These are phyloP conservation scores for Ophiostoma angusticollis DNA, from an alignment of 2,329 filamentous ascomycete species.

Conservation along the genomic window DNA sequence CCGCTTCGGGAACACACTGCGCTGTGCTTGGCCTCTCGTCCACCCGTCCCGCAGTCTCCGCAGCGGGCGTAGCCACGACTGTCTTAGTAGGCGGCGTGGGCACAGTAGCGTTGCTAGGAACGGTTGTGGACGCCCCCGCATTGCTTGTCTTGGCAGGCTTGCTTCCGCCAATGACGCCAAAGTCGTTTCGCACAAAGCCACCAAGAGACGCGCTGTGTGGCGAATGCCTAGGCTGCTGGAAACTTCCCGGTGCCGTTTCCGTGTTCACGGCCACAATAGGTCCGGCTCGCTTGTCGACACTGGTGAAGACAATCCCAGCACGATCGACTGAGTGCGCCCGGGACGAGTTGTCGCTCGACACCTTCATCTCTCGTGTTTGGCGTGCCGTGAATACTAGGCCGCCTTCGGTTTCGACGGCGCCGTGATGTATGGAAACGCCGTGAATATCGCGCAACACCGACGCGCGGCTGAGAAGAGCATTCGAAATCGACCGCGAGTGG, in stretches of 20 bases:
- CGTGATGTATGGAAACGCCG: too few species aligned
- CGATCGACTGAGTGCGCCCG: conserved; percentile 53
- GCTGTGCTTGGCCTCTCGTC: conserved; percentile 37
- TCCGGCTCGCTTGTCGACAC: conserved; percentile 49
- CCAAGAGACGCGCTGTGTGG: background rate
- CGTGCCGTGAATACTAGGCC: conserved; percentile 30
- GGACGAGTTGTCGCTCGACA: conserved; percentile 30
- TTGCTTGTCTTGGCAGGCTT: too few species aligned
- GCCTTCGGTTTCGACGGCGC: conserved; percentile 26
- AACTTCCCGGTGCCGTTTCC: conserved; percentile 47
- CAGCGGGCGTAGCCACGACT: too few species aligned
- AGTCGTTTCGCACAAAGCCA: conserved; percentile 11
- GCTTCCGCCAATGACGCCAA: background rate
- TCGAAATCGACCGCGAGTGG: conserved; percentile 31
- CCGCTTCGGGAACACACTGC: conserved; percentile 27
- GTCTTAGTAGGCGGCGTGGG: too few species aligned
- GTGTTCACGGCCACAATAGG: conserved; percentile 52
- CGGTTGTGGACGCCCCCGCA: too few species aligned
- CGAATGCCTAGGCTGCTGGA: conserved; percentile 24
- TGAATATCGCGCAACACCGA: conserved; percentile 21
- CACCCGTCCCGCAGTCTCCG: too few species aligned
- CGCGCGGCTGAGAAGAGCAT: conserved; percentile 31
- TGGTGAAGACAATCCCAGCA: conserved; percentile 37
- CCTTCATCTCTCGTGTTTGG: conserved; percentile 28
- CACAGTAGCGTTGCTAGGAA: too few species aligned